These are phyloP conservation scores for Pelargonium cotyledonis DNA, from an alignment of 441 rosid genomes.

Conservation along the genomic window DNA sequence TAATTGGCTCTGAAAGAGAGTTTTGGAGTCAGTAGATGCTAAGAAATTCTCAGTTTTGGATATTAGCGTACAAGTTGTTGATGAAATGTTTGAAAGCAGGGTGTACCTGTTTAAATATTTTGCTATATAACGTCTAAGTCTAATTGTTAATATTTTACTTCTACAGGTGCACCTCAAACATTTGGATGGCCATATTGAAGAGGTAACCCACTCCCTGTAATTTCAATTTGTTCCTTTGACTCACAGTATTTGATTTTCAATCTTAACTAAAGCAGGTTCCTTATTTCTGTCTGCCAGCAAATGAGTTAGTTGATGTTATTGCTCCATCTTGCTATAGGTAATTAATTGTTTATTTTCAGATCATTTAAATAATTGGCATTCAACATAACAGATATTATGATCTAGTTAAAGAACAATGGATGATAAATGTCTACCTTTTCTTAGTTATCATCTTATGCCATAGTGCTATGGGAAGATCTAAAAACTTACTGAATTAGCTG, in stretches of 20 bases:
- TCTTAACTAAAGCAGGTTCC: slow-evolving; percentile 82
- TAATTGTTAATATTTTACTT: slow-evolving; percentile 18
- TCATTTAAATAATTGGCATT: not conserved
- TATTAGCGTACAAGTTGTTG: not conserved
- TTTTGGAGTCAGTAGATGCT: slow-evolving; percentile 4
- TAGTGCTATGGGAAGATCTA: no score
- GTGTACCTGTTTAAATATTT: slow-evolving; percentile 4
- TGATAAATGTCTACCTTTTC: no score
- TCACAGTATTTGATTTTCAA: slow-evolving; percentile 26
- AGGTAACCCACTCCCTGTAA: slow-evolving; percentile 39
- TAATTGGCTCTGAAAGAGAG: no score
- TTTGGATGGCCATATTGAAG: slow-evolving; percentile 91
- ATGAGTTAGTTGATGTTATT: slow-evolving; percentile 82
- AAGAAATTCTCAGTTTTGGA: slow-evolving; percentile 2
- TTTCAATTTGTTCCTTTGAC: slow-evolving; percentile 19
- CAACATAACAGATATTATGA: not conserved
- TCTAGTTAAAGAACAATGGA: no score
- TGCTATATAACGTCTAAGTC: slow-evolving; percentile 11
- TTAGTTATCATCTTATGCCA: no score
- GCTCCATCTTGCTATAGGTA: slow-evolving; percentile 99
- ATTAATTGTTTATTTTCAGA: slow-evolving; percentile 13
- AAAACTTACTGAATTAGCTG: no score
- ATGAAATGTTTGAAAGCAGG: not conserved
- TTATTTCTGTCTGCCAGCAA: slow-evolving; percentile 96
- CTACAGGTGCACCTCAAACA: slow-evolving; percentile 86